Evolutionary conservation across 1,139 yeast species (phyloP), one percentile per base, ranked within the genome.

Genomic region (Yamadazyma aaseri): DNA sequence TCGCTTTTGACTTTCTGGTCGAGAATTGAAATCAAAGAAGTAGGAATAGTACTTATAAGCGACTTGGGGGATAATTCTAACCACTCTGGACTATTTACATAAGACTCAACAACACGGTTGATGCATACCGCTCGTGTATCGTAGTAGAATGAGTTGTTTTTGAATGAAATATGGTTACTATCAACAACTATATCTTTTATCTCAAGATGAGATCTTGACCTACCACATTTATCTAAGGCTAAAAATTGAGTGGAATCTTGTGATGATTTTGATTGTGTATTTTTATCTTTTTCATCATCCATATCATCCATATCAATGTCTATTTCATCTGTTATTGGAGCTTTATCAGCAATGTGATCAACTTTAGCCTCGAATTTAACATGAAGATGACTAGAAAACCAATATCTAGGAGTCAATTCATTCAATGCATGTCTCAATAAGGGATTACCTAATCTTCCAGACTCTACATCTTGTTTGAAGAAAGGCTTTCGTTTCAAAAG

Each of bases 301-400:
- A 32, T 34, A 24, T 34, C 38, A 17, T 50, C 57, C 45, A 54
- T 45, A 31, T 58, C 60, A 18, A 57, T 33, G 17, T 40, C 48
- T 4, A 57, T 53, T 13, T 25, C 13, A 32, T 60, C 53, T 1
- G 40, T 35, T 14, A 33, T 29, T 26, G 40, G 25, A 17, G 28
- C 26, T 11, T 32, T 32, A n/a, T 28, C 20, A 4, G 21, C 25
- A 6, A 31, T 31, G 28, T 52, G 52, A 5, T 37, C 40, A 7
- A 66, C 63, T 3, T 22, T 36, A 0, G 97, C 97, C 10, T 65
- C 68, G 51, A 77, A 92, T 35, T 65, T 64, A 1, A 83, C 90
- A 58, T 92, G 99, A 39, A 92, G 58, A 64, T 92, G 99, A 3
- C 95, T 95, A 44, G 95, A 77, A 42, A 86, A 76, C 98, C 97